Conservation (phyloP, 805 yeast genomes). For the Saccharomyces jurei region DNA sequence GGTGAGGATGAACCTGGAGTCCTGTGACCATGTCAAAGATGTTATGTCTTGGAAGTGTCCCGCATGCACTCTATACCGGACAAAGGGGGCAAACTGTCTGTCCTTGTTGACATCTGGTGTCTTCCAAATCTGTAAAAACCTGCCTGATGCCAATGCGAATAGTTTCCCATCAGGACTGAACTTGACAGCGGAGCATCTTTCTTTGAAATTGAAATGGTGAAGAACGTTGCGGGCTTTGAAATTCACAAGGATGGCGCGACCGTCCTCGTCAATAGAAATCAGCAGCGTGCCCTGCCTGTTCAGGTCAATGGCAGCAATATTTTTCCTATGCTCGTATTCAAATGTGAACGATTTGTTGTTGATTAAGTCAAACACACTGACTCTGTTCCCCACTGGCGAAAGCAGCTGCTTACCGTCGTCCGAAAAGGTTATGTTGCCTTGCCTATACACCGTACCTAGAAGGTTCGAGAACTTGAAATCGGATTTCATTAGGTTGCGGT, state of each 20-base stretch:
- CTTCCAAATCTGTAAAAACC: slow-evolving; percentile 87
- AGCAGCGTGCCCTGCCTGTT: slow-evolving; percentile 76
- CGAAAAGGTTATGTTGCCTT: slow-evolving; percentile 82
- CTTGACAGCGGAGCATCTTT: slow-evolving; percentile 59
- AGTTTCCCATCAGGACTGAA: slow-evolving; percentile 84
- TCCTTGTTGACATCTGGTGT: slow-evolving; percentile 77
- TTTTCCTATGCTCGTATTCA: slow-evolving; percentile 85
- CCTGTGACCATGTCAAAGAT: slow-evolving; percentile 80
- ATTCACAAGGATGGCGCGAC: slow-evolving; percentile 87
- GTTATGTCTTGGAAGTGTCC: slow-evolving; percentile 85
- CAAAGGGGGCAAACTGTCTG: slow-evolving; percentile 92
- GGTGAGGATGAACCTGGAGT: slow-evolving; percentile 79
- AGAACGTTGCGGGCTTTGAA: slow-evolving; percentile 74
- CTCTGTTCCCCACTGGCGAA: slow-evolving; percentile 92
- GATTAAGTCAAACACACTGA: slow-evolving; percentile 77
- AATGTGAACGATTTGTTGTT: slow-evolving; percentile 83
- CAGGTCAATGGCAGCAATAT: slow-evolving; percentile 68
- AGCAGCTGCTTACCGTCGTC: slow-evolving; percentile 77
- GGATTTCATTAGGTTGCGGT: slow-evolving; percentile 53
- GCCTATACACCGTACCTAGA: slow-evolving; percentile 88
- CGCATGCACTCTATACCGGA: slow-evolving; percentile 80
- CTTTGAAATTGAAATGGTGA: slow-evolving; percentile 91
- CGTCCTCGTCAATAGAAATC: slow-evolving; percentile 80
- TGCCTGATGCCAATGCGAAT: slow-evolving; percentile 78
- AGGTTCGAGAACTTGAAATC: slow-evolving; percentile 82